These are phyloP conservation scores for Talaromyces liani DNA, from an alignment of 495 filamentous ascomycete genomes.

Conservation along the genomic window DNA sequence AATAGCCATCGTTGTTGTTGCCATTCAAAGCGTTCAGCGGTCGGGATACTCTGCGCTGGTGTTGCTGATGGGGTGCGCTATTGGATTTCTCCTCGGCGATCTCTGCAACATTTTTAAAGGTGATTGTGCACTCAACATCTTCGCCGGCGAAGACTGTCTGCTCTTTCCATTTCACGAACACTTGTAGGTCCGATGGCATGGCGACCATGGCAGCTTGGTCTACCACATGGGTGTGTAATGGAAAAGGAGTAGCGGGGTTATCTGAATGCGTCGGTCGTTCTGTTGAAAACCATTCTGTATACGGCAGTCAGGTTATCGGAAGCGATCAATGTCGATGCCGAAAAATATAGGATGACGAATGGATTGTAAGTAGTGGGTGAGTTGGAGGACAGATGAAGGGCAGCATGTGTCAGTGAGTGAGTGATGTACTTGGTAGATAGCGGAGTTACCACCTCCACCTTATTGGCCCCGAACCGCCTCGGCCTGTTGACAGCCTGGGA, in stretches of 20 bases:
- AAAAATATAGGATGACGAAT: neutral
- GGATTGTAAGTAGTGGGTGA: neutral
- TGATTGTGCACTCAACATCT: conserved; percentile 88
- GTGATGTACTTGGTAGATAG: neutral
- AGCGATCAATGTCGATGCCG: neutral
- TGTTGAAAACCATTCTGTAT: conserved; percentile 1
- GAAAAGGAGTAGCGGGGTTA: conserved; percentile 6
- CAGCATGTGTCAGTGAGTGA: neutral
- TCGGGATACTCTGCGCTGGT: conserved; percentile 40
- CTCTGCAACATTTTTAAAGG: conserved; percentile 80
- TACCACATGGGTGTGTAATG: conserved; percentile 28
- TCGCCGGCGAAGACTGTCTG: conserved; percentile 92
- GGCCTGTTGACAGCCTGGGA: too few relatives aligned
- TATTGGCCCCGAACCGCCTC: neutral
- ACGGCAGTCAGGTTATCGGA: neutral
- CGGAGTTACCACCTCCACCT: neutral
- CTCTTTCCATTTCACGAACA: conserved; percentile 90
- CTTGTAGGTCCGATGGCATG: conserved; percentile 67
- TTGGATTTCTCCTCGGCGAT: conserved; percentile 18
- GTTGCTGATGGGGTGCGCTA: conserved; percentile 18
- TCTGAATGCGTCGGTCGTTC: neutral
- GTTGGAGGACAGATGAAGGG: neutral
- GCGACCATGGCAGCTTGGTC: conserved; percentile 22
- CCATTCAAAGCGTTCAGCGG: conserved; percentile 24
- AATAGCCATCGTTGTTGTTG: conserved; percentile 31